These are phyloP conservation scores for Phytophthora sp. DNA, from an alignment of 352 stramenopile species.

Conservation along the genomic window DNA sequence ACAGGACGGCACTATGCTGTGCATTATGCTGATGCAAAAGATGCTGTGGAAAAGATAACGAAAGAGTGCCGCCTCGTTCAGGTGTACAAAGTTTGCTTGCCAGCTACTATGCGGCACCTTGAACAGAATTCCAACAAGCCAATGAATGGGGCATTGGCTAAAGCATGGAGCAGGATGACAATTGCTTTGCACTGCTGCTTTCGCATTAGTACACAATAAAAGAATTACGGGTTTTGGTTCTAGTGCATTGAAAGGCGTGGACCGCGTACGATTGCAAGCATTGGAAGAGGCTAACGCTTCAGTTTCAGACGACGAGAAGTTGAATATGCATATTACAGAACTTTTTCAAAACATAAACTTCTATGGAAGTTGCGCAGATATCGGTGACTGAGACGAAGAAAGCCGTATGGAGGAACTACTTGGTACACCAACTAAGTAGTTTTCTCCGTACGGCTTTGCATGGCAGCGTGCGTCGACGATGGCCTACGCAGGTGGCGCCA, in stretches of 20 bases:
- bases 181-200: conserved; percentile 20
- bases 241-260: conserved; percentile 9
- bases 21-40: conserved; percentile 18
- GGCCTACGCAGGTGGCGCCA: too few species aligned
- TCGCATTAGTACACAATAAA: conserved; percentile 21
- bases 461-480: too few species aligned
- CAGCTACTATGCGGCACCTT: conserved; percentile 12
- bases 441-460: too few species aligned
- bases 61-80: conserved; percentile 12
- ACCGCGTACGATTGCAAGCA: conserved; percentile 7
- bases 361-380: conserved; percentile 4
- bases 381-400: conserved; percentile 8
- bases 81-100: conserved; percentile 23
- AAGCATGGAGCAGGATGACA: conserved; percentile 42
- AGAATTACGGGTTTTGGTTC: conserved; percentile 2
- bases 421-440: conserved; percentile 8
- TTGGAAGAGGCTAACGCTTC: conserved; percentile 1
- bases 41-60: conserved; percentile 13
- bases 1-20: conserved; percentile 10
- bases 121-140: not conserved
- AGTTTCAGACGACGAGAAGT: not conserved
- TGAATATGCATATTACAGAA: conserved; percentile 16
- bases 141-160: not conserved
- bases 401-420: conserved; percentile 1
- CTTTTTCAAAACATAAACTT: conserved; percentile 11